A percentile compares a stretch with the other conserved stretches of the same genome.
These are phyloP conservation scores for Malassezia globosa DNA, from an alignment of 1,284 basidiomycete genomes.

Conservation along the genomic window DNA sequence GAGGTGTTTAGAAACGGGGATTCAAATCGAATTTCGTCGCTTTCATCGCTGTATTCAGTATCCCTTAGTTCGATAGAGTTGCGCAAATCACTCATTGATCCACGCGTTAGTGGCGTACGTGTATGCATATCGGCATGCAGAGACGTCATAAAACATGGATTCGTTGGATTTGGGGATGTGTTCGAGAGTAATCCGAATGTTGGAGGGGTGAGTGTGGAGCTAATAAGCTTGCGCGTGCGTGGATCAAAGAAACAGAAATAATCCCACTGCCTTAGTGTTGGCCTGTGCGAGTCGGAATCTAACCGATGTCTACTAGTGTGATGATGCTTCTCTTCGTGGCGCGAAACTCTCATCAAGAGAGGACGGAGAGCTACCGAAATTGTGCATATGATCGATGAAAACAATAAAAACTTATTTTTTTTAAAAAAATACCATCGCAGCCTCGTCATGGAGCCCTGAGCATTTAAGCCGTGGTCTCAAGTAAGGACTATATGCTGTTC, in stretches of 20 bases:
- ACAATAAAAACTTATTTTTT: no score
- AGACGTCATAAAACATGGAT: not conserved
- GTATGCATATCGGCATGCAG: not conserved
- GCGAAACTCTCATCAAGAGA: not conserved
- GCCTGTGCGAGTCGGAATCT: not conserved
- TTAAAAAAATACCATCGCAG: no score
- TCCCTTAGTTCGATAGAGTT: not conserved
- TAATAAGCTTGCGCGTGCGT: no score
- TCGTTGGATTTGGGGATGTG: no score
- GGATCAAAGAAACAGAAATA: no score
- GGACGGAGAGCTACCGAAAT: not conserved
- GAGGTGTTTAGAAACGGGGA: conserved; percentile 11
- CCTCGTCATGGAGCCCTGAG: no score
- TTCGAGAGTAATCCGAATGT: no score
- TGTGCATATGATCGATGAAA: not conserved
- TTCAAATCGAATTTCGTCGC: conserved; percentile 9
- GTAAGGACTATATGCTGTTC: no score
- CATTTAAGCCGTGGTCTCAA: no score
- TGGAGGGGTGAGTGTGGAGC: no score
- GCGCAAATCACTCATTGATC: not conserved
- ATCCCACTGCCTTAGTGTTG: no score
- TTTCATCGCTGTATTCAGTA: not conserved
- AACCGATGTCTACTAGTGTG: no score
- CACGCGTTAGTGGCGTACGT: not conserved
- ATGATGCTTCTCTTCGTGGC: not conserved